Evolutionary conservation across 2,329 filamentous ascomycete species (phyloP).

Genomic region (Paecilomyces niveus): DNA sequence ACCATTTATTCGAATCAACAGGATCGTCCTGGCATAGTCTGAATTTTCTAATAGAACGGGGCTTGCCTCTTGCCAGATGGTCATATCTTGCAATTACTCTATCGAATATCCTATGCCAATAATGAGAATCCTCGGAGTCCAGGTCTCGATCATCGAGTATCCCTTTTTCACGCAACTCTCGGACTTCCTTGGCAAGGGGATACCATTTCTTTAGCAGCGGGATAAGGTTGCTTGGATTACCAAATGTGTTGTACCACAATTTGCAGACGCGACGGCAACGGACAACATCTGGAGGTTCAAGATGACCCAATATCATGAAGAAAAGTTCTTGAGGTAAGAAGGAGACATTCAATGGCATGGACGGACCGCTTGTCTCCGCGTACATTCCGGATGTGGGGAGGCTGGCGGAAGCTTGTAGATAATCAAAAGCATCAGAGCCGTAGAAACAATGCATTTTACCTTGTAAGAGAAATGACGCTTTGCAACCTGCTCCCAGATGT

Average conservation of each 20-base stretch:
- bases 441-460: constrained; percentile 5
- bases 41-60: constrained; percentile 42
- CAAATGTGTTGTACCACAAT: constrained; percentile 45
- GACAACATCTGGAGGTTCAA: constrained; percentile 46
- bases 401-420: background rate
- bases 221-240: constrained; percentile 40
- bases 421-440: constrained; percentile 1
- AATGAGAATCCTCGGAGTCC: constrained; percentile 1
- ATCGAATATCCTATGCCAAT: constrained; percentile 36
- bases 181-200: constrained; percentile 47
- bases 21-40: constrained; percentile 30
- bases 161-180: constrained; percentile 20
- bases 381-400: background rate
- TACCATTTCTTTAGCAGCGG: constrained; percentile 47
- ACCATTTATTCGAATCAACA: constrained; percentile 32
- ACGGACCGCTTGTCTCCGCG: background rate
- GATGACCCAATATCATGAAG: constrained; percentile 44
- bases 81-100: constrained; percentile 49
- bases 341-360: constrained; percentile 11
- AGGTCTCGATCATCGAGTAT: background rate
- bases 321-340: constrained; percentile 54
- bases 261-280: constrained; percentile 47
- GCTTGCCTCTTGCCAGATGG: constrained; percentile 43
- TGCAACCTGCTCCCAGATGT: background rate
- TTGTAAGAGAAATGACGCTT: background rate